phyloP scores from a whole-genome alignment of 768 basidiomycete species.

The Boletus coccyginus region DNA sequence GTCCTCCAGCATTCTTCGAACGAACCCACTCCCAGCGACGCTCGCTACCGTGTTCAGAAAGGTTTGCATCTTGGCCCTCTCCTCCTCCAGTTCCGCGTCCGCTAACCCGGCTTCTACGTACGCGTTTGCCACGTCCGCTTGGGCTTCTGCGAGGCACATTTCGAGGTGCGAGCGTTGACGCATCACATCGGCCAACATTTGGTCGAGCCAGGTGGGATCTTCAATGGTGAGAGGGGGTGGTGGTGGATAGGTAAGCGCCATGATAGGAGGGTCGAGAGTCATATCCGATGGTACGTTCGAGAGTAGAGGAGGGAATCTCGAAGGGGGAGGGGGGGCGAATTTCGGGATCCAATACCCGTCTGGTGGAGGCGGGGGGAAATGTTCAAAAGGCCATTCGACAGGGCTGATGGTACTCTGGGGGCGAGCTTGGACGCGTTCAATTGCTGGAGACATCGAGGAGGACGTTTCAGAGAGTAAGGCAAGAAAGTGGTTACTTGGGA shows the following conservation, averaged over 20 bases:
- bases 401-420: not conserved
- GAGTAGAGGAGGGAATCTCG: conserved; percentile 13
- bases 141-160: conserved; percentile 11
- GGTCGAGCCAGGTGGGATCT: conserved; percentile 28
- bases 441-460: not conserved
- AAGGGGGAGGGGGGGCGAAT: conserved; percentile 14
- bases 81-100: conserved; percentile 24
- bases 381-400: conserved; percentile 27
- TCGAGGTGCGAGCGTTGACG: conserved; percentile 27
- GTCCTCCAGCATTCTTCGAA: conserved; percentile 24
- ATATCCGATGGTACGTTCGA: conserved; percentile 3
- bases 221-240: conserved; percentile 19
- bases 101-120: conserved; percentile 28
- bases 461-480: not conserved
- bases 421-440: not conserved
- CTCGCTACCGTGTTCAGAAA: conserved; percentile 22
- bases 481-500: not conserved
- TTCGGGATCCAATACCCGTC: conserved; percentile 29
- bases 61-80: conserved; percentile 21
- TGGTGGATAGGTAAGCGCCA: conserved; percentile 28
- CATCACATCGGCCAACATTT: conserved; percentile 25
- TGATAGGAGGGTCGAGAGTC: conserved; percentile 27
- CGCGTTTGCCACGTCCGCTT: conserved; percentile 19
- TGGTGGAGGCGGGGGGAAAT: conserved; percentile 25
- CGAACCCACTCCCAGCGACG: conserved; percentile 29